These are phyloP conservation scores for Telopea speciosissima DNA, from an alignment of 177 flowering plant species.

Conservation along the genomic window DNA sequence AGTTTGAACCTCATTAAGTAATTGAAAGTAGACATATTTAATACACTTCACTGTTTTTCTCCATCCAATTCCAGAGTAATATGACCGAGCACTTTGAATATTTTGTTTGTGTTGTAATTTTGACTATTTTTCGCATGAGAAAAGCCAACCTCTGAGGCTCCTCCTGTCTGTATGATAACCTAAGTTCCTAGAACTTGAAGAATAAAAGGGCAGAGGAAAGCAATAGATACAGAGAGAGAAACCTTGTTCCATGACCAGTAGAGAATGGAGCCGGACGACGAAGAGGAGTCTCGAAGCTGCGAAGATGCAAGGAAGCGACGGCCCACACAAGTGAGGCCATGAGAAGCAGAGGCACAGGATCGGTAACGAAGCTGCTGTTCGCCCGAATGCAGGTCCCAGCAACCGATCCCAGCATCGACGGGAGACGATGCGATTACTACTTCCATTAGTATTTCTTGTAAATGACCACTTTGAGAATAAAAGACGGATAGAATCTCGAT, in stretches of 20 bases:
- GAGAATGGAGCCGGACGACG: constrained; percentile 56
- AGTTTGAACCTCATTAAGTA: no score
- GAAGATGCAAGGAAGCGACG: constrained; percentile 70
- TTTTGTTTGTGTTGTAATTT: no score
- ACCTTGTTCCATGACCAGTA: constrained; percentile 93
- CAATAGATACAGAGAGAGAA: constrained; percentile 41
- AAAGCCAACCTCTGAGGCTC: no score
- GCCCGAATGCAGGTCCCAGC: constrained; percentile 67
- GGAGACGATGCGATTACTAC: constrained; percentile 66
- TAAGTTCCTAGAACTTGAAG: background rate
- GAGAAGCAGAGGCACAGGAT: constrained; percentile 63
- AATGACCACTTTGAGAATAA: constrained; percentile 24
- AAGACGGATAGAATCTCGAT: no score
- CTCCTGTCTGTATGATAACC: background rate
- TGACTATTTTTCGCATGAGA: no score
- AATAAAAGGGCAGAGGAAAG: background rate
- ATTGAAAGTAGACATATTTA: no score
- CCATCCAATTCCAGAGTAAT: no score
- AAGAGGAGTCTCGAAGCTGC: constrained; percentile 53
- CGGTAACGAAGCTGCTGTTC: constrained; percentile 53
- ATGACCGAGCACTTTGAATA: no score
- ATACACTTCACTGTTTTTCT: no score
- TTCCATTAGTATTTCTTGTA: constrained; percentile 30
- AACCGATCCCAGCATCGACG: constrained; percentile 60
- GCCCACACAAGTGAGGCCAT: constrained; percentile 60